Conservation (phyloP, 441 rosid species). For the Omphalea diandra region DNA sequence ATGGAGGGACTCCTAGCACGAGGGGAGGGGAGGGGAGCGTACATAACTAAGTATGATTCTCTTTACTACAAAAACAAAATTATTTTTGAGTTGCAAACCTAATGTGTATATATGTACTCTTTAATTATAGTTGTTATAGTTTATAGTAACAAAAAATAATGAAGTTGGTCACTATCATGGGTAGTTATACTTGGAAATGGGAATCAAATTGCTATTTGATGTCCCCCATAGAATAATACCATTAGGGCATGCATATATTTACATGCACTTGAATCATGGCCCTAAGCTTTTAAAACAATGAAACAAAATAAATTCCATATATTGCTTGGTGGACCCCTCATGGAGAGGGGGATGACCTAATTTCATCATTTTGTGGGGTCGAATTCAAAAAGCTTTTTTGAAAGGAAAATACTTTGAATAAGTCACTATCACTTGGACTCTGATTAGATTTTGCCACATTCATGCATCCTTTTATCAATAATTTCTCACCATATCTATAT, state of each 20-base stretch:
- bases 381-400: neutral
- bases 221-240: constrained; percentile 1
- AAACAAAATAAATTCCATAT: neutral
- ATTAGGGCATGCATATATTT: neutral
- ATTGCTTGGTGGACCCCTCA: neutral
- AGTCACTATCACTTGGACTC: constrained; percentile 17
- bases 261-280: neutral
- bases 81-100: no score
- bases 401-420: constrained; percentile 12
- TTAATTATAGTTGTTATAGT: no score
- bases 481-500: neutral
- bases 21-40: constrained; percentile 8
- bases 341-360: neutral
- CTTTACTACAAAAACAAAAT: no score
- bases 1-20: constrained; percentile 25
- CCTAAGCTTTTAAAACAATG: neutral
- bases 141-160: no score
- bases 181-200: constrained; percentile 15
- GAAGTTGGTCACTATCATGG: constrained; percentile 17
- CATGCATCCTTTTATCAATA: constrained; percentile 14
- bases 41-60: neutral
- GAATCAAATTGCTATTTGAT: constrained; percentile 14
- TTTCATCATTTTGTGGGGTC: constrained; percentile 13
- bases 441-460: neutral
- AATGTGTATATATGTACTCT: no score